Percentiles rank a stretch among this genome's conserved stretches.
Conservation (phyloP, 2,329 filamentous ascomycete species). For the Colletotrichum sp. region DNA sequence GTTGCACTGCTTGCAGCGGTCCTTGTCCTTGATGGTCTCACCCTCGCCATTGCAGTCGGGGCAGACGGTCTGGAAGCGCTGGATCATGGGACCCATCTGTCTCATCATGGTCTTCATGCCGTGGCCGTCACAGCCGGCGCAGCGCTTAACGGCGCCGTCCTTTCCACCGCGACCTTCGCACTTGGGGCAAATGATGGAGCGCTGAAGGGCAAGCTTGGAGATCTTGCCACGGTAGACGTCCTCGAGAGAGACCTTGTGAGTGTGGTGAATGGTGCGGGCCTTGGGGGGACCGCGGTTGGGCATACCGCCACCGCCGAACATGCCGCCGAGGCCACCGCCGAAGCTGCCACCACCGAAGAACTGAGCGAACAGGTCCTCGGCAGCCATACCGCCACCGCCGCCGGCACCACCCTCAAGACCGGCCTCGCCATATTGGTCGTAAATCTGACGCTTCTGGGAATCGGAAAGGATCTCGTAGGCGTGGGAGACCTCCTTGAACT, state of each 20-base stretch:
- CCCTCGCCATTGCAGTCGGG: slow-evolving; percentile 97
- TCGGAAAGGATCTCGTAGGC: slow-evolving; percentile 97
- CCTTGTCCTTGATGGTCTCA: slow-evolving; percentile 95
- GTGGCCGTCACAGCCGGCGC: slow-evolving; percentile 86
- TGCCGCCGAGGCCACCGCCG: slow-evolving; percentile 76
- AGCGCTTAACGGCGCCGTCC: slow-evolving; percentile 96
- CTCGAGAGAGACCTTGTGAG: slow-evolving; percentile 97
- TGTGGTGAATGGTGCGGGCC: slow-evolving; percentile 96
- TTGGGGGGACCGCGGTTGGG: slow-evolving; percentile 81
- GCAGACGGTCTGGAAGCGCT: slow-evolving; percentile 99
- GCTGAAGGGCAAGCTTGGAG: slow-evolving; percentile 95
- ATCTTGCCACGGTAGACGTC: slow-evolving; percentile 98
- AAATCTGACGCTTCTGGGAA: slow-evolving; percentile 86
- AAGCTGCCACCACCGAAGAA: slow-evolving; percentile 85
- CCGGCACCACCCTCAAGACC: slow-evolving; percentile 88
- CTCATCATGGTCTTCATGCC: slow-evolving; percentile 99
- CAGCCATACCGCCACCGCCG: slow-evolving; percentile 83
- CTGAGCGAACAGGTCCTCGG: slow-evolving; percentile 94
- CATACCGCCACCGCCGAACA: slow-evolving; percentile 79
- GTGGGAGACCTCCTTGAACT: slow-evolving; percentile 97
- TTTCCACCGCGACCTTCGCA: slow-evolving; percentile 95
- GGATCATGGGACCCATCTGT: slow-evolving; percentile 99
- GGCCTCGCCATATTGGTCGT: slow-evolving; percentile 98
- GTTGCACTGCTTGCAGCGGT: slow-evolving; percentile 94
- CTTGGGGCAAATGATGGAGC: slow-evolving; percentile 94